phyloP scores from a whole-genome alignment of 2,329 filamentous ascomycete genomes.

The Fusarium sp. region DNA sequence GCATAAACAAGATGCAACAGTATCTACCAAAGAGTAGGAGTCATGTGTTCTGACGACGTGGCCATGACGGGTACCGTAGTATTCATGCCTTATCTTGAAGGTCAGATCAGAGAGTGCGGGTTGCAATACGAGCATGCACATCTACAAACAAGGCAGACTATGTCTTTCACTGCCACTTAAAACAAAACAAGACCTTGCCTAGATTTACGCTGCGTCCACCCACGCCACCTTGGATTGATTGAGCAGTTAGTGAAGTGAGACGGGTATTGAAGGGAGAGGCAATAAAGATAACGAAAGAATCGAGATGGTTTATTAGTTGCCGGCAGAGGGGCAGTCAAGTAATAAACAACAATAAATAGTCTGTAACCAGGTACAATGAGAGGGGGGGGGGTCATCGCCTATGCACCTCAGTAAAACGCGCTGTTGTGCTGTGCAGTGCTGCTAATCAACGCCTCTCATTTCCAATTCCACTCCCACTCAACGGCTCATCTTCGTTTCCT shows the following conservation, averaged over 20 bases:
- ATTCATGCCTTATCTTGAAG: neutral
- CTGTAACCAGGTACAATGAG: conserved; percentile 7
- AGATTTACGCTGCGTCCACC: neutral
- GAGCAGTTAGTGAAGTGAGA: neutral
- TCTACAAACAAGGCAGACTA: conserved; percentile 2
- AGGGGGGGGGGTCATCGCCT: conserved; percentile 15
- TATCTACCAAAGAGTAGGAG: neutral
- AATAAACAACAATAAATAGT: conserved; percentile 7
- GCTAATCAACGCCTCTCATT: conserved; percentile 46
- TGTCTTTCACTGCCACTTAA: conserved; percentile 19
- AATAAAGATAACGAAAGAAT: neutral
- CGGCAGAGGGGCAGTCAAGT: neutral
- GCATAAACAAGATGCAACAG: neutral
- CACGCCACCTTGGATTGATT: conserved; percentile 1
- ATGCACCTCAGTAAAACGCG: neutral
- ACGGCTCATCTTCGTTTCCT: conserved; percentile 14
- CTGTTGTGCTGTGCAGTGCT: conserved; percentile 6
- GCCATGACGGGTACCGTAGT: neutral
- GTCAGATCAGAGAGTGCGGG: neutral
- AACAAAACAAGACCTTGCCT: conserved; percentile 21
- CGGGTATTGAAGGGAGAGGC: neutral
- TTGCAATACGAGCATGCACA: conserved; percentile 3
- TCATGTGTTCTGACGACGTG: neutral
- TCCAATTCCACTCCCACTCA: conserved; percentile 30
- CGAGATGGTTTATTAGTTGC: neutral